Percentiles rank a stretch among this genome's conserved stretches.
phyloP scores from a whole-genome alignment of 768 basidiomycete genomes.

The Suillus plorans region DNA sequence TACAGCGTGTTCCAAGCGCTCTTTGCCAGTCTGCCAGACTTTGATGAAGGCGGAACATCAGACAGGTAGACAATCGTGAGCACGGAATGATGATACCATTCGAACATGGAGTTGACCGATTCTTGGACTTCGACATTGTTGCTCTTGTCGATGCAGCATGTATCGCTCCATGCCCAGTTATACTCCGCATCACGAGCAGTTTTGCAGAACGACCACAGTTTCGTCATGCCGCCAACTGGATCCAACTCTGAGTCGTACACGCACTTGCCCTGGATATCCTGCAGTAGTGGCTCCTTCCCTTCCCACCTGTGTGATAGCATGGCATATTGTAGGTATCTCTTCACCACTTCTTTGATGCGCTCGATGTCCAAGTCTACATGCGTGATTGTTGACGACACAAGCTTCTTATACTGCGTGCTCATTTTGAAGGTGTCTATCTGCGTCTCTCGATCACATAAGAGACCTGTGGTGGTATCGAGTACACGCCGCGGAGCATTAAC shows the following conservation, averaged over 20 bases:
- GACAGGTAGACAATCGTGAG: neutral
- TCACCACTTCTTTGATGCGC: too few species aligned
- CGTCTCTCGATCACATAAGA: too few species aligned
- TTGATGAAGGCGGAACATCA: neutral
- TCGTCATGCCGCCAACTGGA: neutral
- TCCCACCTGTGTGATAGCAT: too few species aligned
- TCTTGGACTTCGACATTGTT: neutral
- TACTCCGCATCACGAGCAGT: neutral
- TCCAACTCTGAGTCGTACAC: neutral
- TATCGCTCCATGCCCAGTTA: neutral
- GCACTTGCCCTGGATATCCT: neutral
- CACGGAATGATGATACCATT: neutral
- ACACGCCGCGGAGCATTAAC: too few species aligned
- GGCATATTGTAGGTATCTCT: too few species aligned
- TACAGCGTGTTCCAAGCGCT: neutral
- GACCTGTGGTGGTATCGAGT: too few species aligned
- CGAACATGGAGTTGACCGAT: neutral
- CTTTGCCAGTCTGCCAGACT: neutral
- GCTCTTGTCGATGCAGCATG: neutral
- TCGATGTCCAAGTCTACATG: too few species aligned
- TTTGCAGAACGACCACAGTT: neutral
- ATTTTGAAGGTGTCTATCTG: too few species aligned
- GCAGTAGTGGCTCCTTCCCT: too few species aligned
- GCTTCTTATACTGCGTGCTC: too few species aligned
- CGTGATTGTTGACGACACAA: too few species aligned